Conservation (phyloP, 208 protist species). For the Leishmania braziliensis region DNA sequence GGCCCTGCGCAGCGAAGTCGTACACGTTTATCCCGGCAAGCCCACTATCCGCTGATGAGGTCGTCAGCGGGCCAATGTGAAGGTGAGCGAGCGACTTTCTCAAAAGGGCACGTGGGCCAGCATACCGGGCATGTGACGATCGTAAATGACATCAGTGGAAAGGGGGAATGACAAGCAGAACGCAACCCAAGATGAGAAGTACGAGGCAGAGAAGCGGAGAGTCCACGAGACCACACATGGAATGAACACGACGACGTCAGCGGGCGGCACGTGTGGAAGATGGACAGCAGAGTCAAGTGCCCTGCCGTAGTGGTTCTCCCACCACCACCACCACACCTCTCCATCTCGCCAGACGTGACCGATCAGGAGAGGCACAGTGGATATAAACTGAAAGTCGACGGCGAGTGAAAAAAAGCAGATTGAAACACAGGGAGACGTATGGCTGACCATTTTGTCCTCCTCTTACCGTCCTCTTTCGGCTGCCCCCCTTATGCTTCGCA, state of each 20-base stretch:
- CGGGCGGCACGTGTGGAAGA: not conserved
- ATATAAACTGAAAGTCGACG: not conserved
- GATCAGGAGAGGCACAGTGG: not conserved
- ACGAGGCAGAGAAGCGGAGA: not conserved
- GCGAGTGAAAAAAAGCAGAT: not conserved
- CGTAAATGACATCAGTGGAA: not conserved
- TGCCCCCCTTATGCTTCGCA: not conserved
- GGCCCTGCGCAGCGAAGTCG: not conserved
- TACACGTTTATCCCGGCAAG: not conserved
- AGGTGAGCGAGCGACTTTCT: not conserved
- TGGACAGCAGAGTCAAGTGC: not conserved
- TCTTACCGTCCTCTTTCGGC: not conserved
- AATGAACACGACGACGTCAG: not conserved
- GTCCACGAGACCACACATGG: too few relatives aligned
- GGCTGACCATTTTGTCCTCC: not conserved
- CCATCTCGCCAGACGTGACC: not conserved
- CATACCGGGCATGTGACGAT: not conserved
- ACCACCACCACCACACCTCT: not conserved
- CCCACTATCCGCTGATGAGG: not conserved
- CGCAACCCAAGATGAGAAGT: not conserved
- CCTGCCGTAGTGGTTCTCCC: not conserved
- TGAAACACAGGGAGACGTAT: not conserved
- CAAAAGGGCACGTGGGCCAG: not conserved
- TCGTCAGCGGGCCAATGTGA: not conserved
- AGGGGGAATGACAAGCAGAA: not conserved